phyloP scores from a whole-genome alignment of 2,329 filamentous ascomycete species.

The Herpotrichia juniperi region DNA sequence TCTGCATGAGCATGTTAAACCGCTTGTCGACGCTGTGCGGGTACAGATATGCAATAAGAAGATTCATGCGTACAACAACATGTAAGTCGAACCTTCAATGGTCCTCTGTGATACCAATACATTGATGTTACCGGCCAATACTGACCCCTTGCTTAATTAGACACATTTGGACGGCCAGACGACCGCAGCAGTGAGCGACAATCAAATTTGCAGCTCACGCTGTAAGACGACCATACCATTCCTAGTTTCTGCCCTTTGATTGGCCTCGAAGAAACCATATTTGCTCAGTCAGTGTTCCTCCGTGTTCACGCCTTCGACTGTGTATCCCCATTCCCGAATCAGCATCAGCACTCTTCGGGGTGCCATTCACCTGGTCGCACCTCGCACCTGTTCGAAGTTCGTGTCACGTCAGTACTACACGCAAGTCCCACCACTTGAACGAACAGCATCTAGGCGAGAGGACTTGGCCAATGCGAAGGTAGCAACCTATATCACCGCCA shows the following conservation, averaged over 20 bases:
- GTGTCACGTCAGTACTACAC: not conserved
- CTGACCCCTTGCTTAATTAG: constrained; percentile 44
- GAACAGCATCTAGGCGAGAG: not conserved
- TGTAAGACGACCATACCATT: constrained; percentile 22
- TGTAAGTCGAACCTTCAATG: constrained; percentile 63
- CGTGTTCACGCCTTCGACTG: not conserved
- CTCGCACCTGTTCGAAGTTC: constrained; percentile 1
- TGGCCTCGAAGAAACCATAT: constrained; percentile 11
- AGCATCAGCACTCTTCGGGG: constrained; percentile 11
- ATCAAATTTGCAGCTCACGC: constrained; percentile 11
- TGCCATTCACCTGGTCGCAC: constrained; percentile 10
- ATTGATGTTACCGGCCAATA: constrained; percentile 24
- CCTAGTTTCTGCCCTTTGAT: constrained; percentile 9
- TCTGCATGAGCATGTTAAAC: constrained; percentile 63
- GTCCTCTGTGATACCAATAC: constrained; percentile 28
- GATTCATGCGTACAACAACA: constrained; percentile 74
- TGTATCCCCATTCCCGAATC: constrained; percentile 10
- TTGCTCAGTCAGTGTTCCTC: constrained; percentile 9
- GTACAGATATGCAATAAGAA: constrained; percentile 72
- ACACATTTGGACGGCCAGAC: constrained; percentile 56
- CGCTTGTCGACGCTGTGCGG: constrained; percentile 67
- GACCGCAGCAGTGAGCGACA: constrained; percentile 46
- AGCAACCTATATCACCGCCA: constrained; percentile 10
- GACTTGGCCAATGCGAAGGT: constrained; percentile 6
- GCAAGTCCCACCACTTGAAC: not conserved